These are phyloP conservation scores for Leptographium galeiforme DNA, from an alignment of 2,329 filamentous ascomycete species.

Conservation along the genomic window DNA sequence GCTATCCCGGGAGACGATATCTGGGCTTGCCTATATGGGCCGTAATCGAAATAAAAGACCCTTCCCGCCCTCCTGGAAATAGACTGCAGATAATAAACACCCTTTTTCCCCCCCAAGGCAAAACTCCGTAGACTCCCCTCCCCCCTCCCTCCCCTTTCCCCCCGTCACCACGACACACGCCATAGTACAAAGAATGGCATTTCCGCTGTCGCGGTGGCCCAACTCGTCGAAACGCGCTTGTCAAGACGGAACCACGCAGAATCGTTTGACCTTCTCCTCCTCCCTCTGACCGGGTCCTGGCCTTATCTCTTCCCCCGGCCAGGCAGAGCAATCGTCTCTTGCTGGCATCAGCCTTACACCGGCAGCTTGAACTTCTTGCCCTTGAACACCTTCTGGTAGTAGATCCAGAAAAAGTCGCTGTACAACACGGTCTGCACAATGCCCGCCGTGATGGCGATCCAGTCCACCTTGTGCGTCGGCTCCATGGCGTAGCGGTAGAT, in stretches of 20 bases:
- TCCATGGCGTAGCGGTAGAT: constrained; percentile 80
- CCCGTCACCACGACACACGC: background rate
- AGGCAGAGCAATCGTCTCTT: too few relatives aligned
- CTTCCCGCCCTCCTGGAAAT: background rate
- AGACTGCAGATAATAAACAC: too few relatives aligned
- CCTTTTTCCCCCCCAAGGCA: background rate
- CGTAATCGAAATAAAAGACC: background rate
- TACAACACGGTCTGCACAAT: constrained; percentile 90
- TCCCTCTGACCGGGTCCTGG: too few relatives aligned
- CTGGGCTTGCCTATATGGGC: too few relatives aligned
- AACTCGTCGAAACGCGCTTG: too few relatives aligned
- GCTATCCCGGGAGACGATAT: too few relatives aligned
- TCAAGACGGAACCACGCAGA: too few relatives aligned
- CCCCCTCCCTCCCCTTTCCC: too few relatives aligned
- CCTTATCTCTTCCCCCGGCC: background rate
- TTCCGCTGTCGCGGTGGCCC: background rate
- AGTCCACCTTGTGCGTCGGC: constrained; percentile 58
- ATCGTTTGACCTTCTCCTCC: too few relatives aligned
- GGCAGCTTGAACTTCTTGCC: constrained; percentile 80
- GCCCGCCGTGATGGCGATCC: constrained; percentile 77
- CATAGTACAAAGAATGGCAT: background rate
- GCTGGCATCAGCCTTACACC: constrained; percentile 36
- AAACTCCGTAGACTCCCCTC: background rate
- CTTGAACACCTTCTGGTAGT: constrained; percentile 91
- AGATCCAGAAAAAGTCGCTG: constrained; percentile 99